Base-by-base conservation (phyloP, 495 filamentous ascomycete species). In the Clohesyomyces aquaticus region DNA sequence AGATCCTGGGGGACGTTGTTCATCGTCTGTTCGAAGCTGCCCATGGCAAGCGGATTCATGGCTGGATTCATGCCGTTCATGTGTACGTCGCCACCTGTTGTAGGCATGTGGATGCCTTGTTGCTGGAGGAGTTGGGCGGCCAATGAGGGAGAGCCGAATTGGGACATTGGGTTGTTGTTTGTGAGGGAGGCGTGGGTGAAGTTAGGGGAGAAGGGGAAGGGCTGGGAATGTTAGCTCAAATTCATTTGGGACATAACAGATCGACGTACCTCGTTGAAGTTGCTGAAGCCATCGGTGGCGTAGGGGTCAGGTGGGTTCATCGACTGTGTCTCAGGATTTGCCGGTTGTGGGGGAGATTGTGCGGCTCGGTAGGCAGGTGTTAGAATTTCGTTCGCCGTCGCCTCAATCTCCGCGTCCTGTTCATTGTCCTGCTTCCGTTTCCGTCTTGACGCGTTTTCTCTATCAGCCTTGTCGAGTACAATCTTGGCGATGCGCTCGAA, bases 401-500 rank as follows among this genome's bases (percentile, higher is more conserved):
- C 64, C 49, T 68, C 64, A 35, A 67, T 71, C 52, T 67, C 64
- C 0, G 68, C 70, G 18, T 80, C 79, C 16, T 80, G 73, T 6
- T 87, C 78, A 63, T 79, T 73, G 67, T 76, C 64, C 23, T 69
- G 71, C 84, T 95, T 91, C 54, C 94, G 84, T 77, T 98, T 98
- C 61, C 90, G 84, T 65, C 88, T 82, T 1, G 85, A 85, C 10
- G 86, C 81, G 22, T 84, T 79, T 35, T 97, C 93, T 69, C 87
- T 89, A 63, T 98, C 94, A 1, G 90, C 82, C 69, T 91, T 95
- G 47, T 98, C 93, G 32, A 98, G 84, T 12, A 98, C 93, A 19
- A 93, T 85, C 72, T 88, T 91, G 46, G 93, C 91, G 65, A 98
- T 98, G 64, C 95, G 83, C 68, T 97, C 91, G 63, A 98, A 98